Evolutionary conservation across 306 rosid species (phyloP), one percentile per base, ranked within the genome.

Genomic region (Canavalia gladiata): DNA sequence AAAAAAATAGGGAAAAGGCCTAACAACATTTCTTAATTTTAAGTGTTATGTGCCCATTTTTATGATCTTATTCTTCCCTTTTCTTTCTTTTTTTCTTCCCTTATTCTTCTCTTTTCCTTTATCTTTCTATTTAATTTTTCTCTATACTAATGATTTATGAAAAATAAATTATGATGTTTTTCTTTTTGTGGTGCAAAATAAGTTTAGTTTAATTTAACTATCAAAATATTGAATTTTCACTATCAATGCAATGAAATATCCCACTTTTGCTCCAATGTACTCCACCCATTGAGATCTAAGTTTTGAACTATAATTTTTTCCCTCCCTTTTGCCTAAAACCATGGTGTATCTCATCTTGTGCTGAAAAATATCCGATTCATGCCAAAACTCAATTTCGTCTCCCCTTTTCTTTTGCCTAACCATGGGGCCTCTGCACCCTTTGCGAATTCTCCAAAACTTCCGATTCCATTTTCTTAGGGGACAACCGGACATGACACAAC

Each of bases 331-430:
- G 29, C 81, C 84, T 79, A 47, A 68, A 84, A 73, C 76, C 34
- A 57, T 51, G 84, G 62, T 74, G 74, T 58, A 68, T 74, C 62
- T 58, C 73, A 41, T 67, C 18, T 74, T 77, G 39, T 68, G 78
- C 82, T 75, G 12, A 63, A 68, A 84, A 84, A 84, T 84, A 84
- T 84, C 87, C 65, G 2, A 64, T 43, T 34, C 45, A 56, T 63
- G 49, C 59, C 41, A 37, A 28, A 73, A 31, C 77, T 58, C 41
- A 70, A 49, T 58, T 72, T 47, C 80, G 10, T 34, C 74, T 54
- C 10, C 50, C 25, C 31, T 34, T 11, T 68, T 31, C 70, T 43
- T 71, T 77, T 73, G 42, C 57, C 76, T 37, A 13, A 78, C 77
- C 13, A 43, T 67, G 78, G 84, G 84, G 47, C 77, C 83, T 63